Base-by-base conservation (phyloP, 805 yeast species). In the Kodamaea lidongshanica region DNA sequence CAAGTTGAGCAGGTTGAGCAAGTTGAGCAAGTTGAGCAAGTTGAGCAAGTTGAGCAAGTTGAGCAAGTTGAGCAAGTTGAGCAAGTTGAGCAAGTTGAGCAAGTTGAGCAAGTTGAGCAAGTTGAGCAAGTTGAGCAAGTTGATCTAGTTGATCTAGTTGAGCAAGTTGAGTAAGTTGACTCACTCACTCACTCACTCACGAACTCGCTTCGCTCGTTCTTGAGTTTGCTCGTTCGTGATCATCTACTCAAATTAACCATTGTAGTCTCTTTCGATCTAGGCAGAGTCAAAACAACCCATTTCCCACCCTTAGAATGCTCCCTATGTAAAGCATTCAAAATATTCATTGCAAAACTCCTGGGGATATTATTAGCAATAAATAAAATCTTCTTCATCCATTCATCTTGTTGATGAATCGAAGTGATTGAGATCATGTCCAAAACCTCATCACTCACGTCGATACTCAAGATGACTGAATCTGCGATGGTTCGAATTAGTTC, bases 361-460 rank as follows among this genome's bases (percentile, higher is more conserved):
- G 95, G 94, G 4, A 92, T 64, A 44, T 76, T 82, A n/a, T 84
- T 77, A 10, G 53, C 49, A 3, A 81, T 73, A 12, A 89, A 86
- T 6, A 88, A 83, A 4, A 89, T 86, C 42, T 83, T 81, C 44
- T 94, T 70, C 30, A 79, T 61, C 85, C 86, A 79, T 65, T 84
- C 89, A 38, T 85, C 94, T 28, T 75, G 78, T 39, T 75, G 86
- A 16, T 67, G 65, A n/a, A 85, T 55, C 0, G 94, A 79, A 0
- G 88, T 80, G 2, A 79, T 71, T 9, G 82, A 68, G 22, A 89
- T 82, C 70, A 87, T 82, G 29, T 87, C 89, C 38, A 92, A 53
- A 2, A 85, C 82, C 38, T 87, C 96, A 43, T 85, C 95, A 38
- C 79, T 69, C 3, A 74, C 76, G 49, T 89, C 97, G 19, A 89